phyloP scores from a whole-genome alignment of 2,329 filamentous ascomycete genomes.

The Penicillium sp. region DNA sequence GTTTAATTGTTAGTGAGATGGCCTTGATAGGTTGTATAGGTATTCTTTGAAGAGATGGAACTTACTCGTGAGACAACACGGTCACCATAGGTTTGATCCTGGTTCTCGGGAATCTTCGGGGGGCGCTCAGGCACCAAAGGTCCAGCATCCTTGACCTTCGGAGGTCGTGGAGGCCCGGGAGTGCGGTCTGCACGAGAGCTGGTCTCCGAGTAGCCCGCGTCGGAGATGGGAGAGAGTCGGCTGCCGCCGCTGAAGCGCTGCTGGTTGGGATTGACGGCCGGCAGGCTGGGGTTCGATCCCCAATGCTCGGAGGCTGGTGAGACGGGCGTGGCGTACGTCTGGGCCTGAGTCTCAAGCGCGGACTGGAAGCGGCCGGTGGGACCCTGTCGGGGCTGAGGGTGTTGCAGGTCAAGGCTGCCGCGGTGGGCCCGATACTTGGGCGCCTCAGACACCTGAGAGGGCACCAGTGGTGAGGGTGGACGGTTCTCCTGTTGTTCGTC shows the following conservation, averaged over 20 bases:
- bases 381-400: slow-evolving; percentile 63
- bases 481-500: slow-evolving; percentile 46
- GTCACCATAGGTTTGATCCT: slow-evolving; percentile 39
- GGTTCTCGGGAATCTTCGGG: slow-evolving; percentile 39
- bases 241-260: slow-evolving; percentile 39
- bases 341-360: slow-evolving; percentile 60
- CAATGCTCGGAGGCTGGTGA: slow-evolving; percentile 48
- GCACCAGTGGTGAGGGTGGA: slow-evolving; percentile 61
- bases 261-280: slow-evolving; percentile 32
- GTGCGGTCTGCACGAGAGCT: slow-evolving; percentile 30
- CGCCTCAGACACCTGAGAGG: slow-evolving; percentile 55
- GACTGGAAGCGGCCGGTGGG: slow-evolving; percentile 61
- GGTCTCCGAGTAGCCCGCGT: slow-evolving; percentile 45
- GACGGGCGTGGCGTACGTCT: slow-evolving; percentile 47
- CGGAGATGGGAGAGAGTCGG: slow-evolving; percentile 48
- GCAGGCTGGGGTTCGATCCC: slow-evolving; percentile 45
- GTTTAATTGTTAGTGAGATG: slow-evolving; percentile 6
- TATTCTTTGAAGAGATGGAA: slow-evolving; percentile 2
- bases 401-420: slow-evolving; percentile 61
- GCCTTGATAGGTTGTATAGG: background rate
- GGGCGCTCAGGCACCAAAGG: slow-evolving; percentile 56
- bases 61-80: slow-evolving; percentile 42
- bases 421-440: slow-evolving; percentile 65
- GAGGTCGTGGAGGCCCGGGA: slow-evolving; percentile 49
- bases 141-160: slow-evolving; percentile 56